Evolutionary conservation across 306 rosid species (phyloP), one percentile per base, ranked within the genome.

Genomic region (Aeschynomene evenia): DNA sequence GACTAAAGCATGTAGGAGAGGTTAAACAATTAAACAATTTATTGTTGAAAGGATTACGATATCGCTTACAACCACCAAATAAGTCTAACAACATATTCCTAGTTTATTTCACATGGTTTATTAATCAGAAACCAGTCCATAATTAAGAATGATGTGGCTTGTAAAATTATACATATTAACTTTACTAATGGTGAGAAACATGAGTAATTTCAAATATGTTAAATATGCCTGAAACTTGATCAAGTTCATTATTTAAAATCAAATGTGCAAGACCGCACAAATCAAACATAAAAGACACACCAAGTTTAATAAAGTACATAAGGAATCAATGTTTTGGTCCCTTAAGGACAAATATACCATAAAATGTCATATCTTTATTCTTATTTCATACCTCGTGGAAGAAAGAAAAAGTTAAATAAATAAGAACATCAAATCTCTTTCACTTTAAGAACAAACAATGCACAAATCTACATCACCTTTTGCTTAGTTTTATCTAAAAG

Each of bases 61-160:
- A 55, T 55, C 40, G 16, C 39, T 20, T 13, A 11, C 51, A 39
- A 62, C 18, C 18, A 62, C 9, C 26, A 16, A 20, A 36, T 5
- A 39, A 51, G 51, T 37, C 36, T 16, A 34, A 59, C 66, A 4
- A 14, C 42, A 37, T 37, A 31, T 62, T 37, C 3, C 11, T 39
- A 37, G 12, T 34, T 59, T 16, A 8, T 61, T 37, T 37, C 2
- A 20, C 20, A 39, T 42, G n/a, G 16, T 21, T n/a, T n/a, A 23
- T 63, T 21, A 63, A 63, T 24, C 69, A 43, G 54, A 63, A 55
- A 26, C 61, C 61, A 19, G 56, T 19, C 31, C 14, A 15, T 16
- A 15, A 34, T 59, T 59, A 15, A 31, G 22, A 56, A 16, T 6
- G 40, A 26, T n/a, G 37, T 58, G 26, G 65, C 43, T 24, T 15